phyloP scores from a whole-genome alignment of 139 green algal genomes.

The Dunaliella primolecta region DNA sequence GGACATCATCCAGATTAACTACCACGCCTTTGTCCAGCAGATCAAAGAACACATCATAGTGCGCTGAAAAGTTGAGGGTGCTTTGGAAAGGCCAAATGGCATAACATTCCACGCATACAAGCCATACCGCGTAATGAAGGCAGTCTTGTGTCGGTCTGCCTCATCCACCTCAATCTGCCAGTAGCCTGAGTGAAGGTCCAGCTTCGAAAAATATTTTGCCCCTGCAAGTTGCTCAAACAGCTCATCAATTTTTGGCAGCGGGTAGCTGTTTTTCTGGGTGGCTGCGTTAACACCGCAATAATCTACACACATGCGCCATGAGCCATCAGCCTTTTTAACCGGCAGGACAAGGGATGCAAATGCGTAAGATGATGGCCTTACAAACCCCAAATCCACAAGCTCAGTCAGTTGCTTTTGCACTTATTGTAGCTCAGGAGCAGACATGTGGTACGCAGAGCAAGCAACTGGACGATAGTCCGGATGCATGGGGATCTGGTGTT shows the following conservation, averaged over 20 bases:
- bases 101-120: conserved; percentile 40
- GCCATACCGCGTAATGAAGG: conserved; percentile 28
- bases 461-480: too few relatives aligned
- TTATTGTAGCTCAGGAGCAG: too few relatives aligned
- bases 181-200: conserved; percentile 36
- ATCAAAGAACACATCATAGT: conserved; percentile 27
- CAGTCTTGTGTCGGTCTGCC: conserved; percentile 17
- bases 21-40: too few relatives aligned
- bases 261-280: conserved; percentile 29
- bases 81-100: conserved; percentile 53
- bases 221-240: conserved; percentile 33
- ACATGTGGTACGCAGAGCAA: too few relatives aligned
- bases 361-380: too few relatives aligned
- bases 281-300: not conserved
- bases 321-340: not conserved
- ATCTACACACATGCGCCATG: not conserved
- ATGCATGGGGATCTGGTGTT: too few relatives aligned
- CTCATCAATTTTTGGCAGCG: conserved; percentile 44
- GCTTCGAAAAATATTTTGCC: conserved; percentile 32
- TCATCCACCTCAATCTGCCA: conserved; percentile 5
- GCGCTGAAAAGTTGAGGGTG: conserved; percentile 44
- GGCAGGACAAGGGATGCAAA: too few relatives aligned
- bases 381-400: too few relatives aligned
- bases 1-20: too few relatives aligned
- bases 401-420: too few relatives aligned